These are phyloP conservation scores for Potentilla sterilis DNA, from an alignment of 306 rosid genomes.

Conservation along the genomic window DNA sequence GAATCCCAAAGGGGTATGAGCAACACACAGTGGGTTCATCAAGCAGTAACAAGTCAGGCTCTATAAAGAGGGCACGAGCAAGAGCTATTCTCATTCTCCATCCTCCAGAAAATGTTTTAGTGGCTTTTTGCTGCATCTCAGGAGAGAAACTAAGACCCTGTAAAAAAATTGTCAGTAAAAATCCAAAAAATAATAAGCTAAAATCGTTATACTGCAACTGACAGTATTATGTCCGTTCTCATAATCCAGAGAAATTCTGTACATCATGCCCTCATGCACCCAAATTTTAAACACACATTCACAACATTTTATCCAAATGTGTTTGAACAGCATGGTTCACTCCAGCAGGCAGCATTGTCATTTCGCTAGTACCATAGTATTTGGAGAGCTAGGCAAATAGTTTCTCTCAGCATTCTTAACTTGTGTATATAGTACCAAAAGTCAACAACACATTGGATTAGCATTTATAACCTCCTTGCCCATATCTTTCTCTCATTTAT, in stretches of 20 bases:
- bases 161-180: constrained; percentile 24
- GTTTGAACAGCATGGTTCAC: neutral
- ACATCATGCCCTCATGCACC: constrained; percentile 9
- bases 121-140: constrained; percentile 86
- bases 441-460: neutral
- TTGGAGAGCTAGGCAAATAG: neutral
- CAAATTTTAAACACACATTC: neutral
- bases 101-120: constrained; percentile 96
- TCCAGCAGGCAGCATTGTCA: neutral
- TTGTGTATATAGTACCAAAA: neutral
- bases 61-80: constrained; percentile 93
- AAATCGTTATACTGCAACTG: neutral
- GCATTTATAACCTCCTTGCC: neutral
- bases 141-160: constrained; percentile 95
- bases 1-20: constrained; percentile 13
- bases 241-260: neutral
- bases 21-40: constrained; percentile 91
- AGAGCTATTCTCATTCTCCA: constrained; percentile 99
- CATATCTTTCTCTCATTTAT: neutral
- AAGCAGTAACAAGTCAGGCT: constrained; percentile 90
- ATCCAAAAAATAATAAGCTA: constrained; percentile 10
- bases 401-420: neutral
- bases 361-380: neutral
- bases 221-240: constrained; percentile 1
- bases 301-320: neutral